Conservation (phyloP, 805 yeast genomes). For the Hemisphaericaspora nanyangensis region DNA sequence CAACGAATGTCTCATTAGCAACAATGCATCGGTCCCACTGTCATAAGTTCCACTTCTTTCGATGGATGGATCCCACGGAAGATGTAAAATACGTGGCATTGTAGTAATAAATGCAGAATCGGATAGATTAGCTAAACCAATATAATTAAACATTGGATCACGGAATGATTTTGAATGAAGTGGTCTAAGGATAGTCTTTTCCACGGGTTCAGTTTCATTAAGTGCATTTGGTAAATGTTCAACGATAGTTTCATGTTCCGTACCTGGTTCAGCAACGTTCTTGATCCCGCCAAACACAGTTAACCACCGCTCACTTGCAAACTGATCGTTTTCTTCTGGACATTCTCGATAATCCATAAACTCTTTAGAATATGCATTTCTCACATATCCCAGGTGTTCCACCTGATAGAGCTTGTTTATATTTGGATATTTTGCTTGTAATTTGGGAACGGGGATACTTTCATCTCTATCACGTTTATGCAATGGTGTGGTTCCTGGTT, state of each 20-base stretch:
- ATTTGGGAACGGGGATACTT: constrained; percentile 14
- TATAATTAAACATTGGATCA: constrained; percentile 26
- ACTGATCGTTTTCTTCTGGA: constrained; percentile 29
- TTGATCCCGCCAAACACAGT: constrained; percentile 36
- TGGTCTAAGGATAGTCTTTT: constrained; percentile 11
- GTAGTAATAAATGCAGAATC: constrained; percentile 41
- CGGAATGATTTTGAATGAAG: constrained; percentile 15
- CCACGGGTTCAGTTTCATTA: constrained; percentile 1
- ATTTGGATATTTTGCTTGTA: constrained; percentile 22
- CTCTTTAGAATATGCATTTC: constrained; percentile 37
- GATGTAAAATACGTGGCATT: constrained; percentile 36
- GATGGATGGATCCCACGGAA: constrained; percentile 40
- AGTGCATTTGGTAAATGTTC: constrained; percentile 8
- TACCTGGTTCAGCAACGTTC: constrained; percentile 11
- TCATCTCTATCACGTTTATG: constrained; percentile 5
- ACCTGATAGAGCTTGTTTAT: constrained; percentile 22
- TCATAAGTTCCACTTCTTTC: constrained; percentile 30
- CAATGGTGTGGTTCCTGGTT: constrained; percentile 8
- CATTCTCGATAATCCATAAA: constrained; percentile 26
- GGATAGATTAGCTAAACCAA: constrained; percentile 35
- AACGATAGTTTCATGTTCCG: constrained; percentile 2
- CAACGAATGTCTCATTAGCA: constrained; percentile 24
- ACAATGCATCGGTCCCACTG: constrained; percentile 27
- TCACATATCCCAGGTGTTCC: constrained; percentile 34
- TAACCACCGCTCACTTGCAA: constrained; percentile 37